Base-by-base conservation (phyloP, 257 asterid genomes). In the Paraleonurus japonicus region DNA sequence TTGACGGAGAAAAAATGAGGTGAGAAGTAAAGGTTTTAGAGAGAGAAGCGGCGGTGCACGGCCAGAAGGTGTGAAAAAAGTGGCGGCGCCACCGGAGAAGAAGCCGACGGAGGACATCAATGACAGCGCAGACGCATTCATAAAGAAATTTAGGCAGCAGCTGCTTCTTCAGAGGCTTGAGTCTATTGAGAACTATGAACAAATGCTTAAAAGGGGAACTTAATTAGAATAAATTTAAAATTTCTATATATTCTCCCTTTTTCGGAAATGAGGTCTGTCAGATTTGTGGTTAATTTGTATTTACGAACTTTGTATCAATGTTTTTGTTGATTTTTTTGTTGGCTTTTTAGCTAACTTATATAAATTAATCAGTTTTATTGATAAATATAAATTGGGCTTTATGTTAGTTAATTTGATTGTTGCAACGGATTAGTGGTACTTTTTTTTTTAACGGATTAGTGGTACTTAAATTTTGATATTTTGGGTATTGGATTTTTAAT, bases 111-210 rank as follows among this genome's bases (percentile, higher is more conserved):
- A 74, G 35, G 97, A 91, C 45, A 78, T 91, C 11, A 83, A 91
- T 48, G 78, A 79, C 53, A 85, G 90, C 33, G 97, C 96, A 15
- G 97, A 91, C 19, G 89, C 85, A 0, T 89, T 91, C 79, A 91
- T 91, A 24, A 83, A 63, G 60, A 91, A 85, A 63, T 89, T 91
- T 50, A 87, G 79, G 84, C 78, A 87, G 61, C 92, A 91, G 32
- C 24, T 91, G 55, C 73, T 77, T 33, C 86, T 89, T 22, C 96
- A 87, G 75, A 87, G 97, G 88, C 79, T 91, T 0, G 88, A 89
- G 79, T 91, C 97, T 17, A 83, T 91, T 15, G 96, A 89, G 79
- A 85, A 89, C 76, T 89, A 86, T 61, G 68, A 91, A 64, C 79
- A 87, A 61, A 89, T 91, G 97, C 92, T 91, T 15, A 73, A 79